These are phyloP conservation scores for Thielaviopsis populi DNA, from an alignment of 2,329 filamentous ascomycete genomes.

Conservation along the genomic window DNA sequence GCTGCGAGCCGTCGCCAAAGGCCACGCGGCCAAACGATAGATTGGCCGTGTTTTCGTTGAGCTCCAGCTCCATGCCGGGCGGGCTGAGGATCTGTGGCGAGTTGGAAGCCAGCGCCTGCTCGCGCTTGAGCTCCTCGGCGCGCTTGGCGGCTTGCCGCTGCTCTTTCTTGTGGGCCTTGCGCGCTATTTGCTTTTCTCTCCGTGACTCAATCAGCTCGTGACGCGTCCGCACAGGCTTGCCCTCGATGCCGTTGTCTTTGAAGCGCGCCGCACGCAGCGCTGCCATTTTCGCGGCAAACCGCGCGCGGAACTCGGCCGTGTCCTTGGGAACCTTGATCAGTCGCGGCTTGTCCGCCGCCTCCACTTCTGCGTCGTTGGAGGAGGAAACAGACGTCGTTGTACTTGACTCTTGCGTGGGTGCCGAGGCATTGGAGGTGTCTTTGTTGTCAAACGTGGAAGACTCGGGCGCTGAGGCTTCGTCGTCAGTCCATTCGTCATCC, in stretches of 20 bases:
- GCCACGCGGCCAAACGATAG: slow-evolving; percentile 87
- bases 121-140: slow-evolving; percentile 56
- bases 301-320: slow-evolving; percentile 58
- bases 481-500: slow-evolving; percentile 20
- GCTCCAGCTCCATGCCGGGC: slow-evolving; percentile 27
- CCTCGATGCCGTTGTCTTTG: slow-evolving; percentile 63
- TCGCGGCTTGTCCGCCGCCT: slow-evolving; percentile 37
- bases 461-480: slow-evolving; percentile 30
- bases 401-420: slow-evolving; percentile 39
- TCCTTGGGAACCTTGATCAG: slow-evolving; percentile 54
- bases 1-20: slow-evolving; percentile 69
- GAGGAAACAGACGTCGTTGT: slow-evolving; percentile 31
- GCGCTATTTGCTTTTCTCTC: slow-evolving; percentile 71
- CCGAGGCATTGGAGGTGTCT: slow-evolving; percentile 27
- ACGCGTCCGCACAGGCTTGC: slow-evolving; percentile 67
- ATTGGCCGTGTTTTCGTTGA: slow-evolving; percentile 33
- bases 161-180: slow-evolving; percentile 81
- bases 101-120: slow-evolving; percentile 47
- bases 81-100: slow-evolving; percentile 46
- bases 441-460: slow-evolving; percentile 44
- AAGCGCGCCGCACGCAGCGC: slow-evolving; percentile 61
- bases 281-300: slow-evolving; percentile 70
- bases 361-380: slow-evolving; percentile 44
- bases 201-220: slow-evolving; percentile 86
- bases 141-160: slow-evolving; percentile 60